Evolutionary conservation across 2,329 filamentous ascomycete genomes (phyloP), one percentile per base, ranked within the genome.

Genomic region (Colletotrichum higginsianum): DNA sequence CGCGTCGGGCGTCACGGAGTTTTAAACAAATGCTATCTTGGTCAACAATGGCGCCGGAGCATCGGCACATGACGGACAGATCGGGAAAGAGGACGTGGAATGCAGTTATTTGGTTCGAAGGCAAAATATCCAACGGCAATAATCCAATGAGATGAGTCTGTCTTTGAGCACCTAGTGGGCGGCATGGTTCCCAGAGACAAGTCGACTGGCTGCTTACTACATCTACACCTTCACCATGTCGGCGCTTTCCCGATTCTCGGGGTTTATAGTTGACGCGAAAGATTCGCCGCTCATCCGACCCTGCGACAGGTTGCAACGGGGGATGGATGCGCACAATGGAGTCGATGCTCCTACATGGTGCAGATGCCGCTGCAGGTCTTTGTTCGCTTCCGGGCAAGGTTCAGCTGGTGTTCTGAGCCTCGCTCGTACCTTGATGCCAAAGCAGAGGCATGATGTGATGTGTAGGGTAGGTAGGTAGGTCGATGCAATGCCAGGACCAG

Each of bases 1-100:
- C 52, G 65, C 58, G 53, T 72, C 30, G 66, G 66, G 69, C 58
- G 58, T 68, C 46, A 21, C 68, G 69, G 69, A 69, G 65, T 64
- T 56, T 52, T 58, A 47, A 55, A 49, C 18, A 30, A 60, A 35
- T 16, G 62, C 42, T 21, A 55, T 50, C 9, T 55, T 38, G n/a
- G 61, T 58, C 58, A 69, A 38, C 7, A 47, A 60, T 49, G 26
- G 40, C 40, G 44, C 30, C 47, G 58, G 60, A 60, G 26, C 61
- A 47, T 47, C 58, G 58, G 58, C 58, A 55, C 26, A 30, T 71
- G 15, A 38, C 38, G 30, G 18, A 44, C 47, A 60, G 21, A 56
- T 61, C 35, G 49, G 35, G 42, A 26, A 50, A 58, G 55, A 55
- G 42, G 44, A 18, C 21, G 21, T 42, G 53, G 57, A 55, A 58